These are phyloP conservation scores for Elaeagnus macrophylla DNA, from an alignment of 306 rosid genomes.

Conservation along the genomic window DNA sequence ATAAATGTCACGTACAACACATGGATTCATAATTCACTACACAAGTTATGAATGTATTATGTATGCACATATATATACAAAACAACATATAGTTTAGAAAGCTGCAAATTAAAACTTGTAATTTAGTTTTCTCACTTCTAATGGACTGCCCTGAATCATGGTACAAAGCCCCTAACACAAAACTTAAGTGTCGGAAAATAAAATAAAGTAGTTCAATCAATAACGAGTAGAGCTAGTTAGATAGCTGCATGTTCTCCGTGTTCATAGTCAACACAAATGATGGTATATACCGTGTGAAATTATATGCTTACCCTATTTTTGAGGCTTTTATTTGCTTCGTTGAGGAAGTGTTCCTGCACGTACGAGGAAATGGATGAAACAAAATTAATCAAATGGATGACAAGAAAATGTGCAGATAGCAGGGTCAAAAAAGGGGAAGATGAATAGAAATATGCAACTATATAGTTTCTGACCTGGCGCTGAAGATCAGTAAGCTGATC, in stretches of 20 bases:
- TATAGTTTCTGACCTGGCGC: conserved; percentile 52
- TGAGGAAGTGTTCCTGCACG: conserved; percentile 64
- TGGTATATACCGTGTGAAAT: not conserved
- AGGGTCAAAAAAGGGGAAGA: not conserved
- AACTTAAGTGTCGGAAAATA: not conserved
- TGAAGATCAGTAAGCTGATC: conserved; percentile 89
- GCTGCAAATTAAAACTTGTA: not conserved
- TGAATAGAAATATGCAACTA: not conserved
- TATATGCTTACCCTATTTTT: conserved; percentile 67
- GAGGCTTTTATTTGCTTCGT: conserved; percentile 67
- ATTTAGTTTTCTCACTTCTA: not conserved
- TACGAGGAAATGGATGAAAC: not conserved
- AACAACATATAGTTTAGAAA: not conserved
- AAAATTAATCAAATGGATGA: not conserved
- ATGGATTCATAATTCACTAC: too few species aligned
- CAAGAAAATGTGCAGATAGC: not conserved
- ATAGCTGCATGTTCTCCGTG: not conserved
- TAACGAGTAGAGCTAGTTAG: not conserved
- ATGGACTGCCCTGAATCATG: not conserved
- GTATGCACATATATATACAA: not conserved
- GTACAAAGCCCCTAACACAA: not conserved
- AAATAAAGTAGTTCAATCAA: not conserved
- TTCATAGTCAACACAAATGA: not conserved
- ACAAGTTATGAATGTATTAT: not conserved
- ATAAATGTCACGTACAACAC: conserved; percentile 3